phyloP scores from a whole-genome alignment of 2,329 filamentous ascomycete species.

The Aspergillus carbonarius region DNA sequence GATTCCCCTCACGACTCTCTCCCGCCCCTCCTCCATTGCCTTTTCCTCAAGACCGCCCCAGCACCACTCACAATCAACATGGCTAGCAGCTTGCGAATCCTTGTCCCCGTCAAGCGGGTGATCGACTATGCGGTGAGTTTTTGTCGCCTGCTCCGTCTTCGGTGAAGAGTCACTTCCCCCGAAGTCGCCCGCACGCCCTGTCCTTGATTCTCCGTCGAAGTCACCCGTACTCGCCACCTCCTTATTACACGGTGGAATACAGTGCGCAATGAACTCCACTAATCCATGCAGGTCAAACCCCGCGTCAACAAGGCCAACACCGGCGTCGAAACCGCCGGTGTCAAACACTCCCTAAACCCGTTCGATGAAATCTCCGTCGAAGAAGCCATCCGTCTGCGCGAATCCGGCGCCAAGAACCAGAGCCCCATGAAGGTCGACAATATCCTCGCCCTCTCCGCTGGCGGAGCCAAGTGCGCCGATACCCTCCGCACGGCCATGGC shows the following conservation, averaged over 20 bases:
- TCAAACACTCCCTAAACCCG: conserved; percentile 98
- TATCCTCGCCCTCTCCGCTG: conserved; percentile 86
- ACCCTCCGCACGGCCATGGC: conserved; percentile 95
- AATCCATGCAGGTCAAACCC: conserved; percentile 59
- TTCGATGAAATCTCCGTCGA: conserved; percentile 99
- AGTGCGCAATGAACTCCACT: not conserved
- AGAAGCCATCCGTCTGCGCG: conserved; percentile 90
- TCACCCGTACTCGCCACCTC: not conserved
- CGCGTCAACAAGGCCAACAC: conserved; percentile 72
- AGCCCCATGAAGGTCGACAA: conserved; percentile 76
- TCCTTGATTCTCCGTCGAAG: not conserved
- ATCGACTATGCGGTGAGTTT: conserved; percentile 77
- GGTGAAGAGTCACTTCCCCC: conserved; percentile 14
- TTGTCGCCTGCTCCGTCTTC: conserved; percentile 20
- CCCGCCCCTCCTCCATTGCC: conserved; percentile 11
- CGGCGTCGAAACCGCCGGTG: conserved; percentile 84
- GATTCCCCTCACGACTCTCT: not conserved
- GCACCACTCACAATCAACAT: conserved; percentile 35
- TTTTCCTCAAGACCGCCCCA: not conserved
- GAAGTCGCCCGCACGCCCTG: not conserved
- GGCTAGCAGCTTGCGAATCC: conserved; percentile 61
- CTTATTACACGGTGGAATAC: not conserved
- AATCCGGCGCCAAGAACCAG: conserved; percentile 60
- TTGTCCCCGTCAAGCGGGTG: conserved; percentile 79
- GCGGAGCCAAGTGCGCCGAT: conserved; percentile 83